These are phyloP conservation scores for Selaginella tamariscina DNA, from an alignment of 75 land plant genomes.

Conservation along the genomic window DNA sequence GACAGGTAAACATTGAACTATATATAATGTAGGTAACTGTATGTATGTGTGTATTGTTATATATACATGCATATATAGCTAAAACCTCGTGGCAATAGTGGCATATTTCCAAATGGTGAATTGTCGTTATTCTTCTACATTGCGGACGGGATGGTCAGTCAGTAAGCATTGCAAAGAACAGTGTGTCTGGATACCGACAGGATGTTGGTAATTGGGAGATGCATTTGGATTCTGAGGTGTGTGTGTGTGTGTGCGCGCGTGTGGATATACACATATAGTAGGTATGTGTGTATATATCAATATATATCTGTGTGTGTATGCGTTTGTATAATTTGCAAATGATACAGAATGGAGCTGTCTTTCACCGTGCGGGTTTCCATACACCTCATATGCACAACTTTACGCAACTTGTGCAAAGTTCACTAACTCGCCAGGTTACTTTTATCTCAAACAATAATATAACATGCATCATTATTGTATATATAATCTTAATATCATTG, in stretches of 20 bases:
- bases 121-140: constrained; percentile 73
- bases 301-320: too few relatives aligned
- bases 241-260: too few relatives aligned
- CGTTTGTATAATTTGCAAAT: constrained; percentile 9
- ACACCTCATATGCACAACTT: constrained; percentile 78
- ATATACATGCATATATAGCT: too few relatives aligned
- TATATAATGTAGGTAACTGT: too few relatives aligned
- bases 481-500: background rate
- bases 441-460: too few relatives aligned
- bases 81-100: too few relatives aligned
- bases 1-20: too few relatives aligned
- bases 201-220: constrained; percentile 85
- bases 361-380: constrained; percentile 59
- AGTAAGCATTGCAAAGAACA: constrained; percentile 31
- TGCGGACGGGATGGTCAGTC: constrained; percentile 71
- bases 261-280: too few relatives aligned
- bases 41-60: too few relatives aligned
- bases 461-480: background rate
- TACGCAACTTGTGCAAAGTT: constrained; percentile 61
- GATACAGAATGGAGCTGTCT: constrained; percentile 43
- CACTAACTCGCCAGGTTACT: constrained; percentile 17
- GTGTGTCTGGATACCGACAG: constrained; percentile 33
- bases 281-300: too few relatives aligned
- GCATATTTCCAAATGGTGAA: background rate
- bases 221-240: constrained; percentile 25